These are phyloP conservation scores for Trichosporon faecale DNA, from an alignment of 1,284 basidiomycete species.

Conservation along the genomic window DNA sequence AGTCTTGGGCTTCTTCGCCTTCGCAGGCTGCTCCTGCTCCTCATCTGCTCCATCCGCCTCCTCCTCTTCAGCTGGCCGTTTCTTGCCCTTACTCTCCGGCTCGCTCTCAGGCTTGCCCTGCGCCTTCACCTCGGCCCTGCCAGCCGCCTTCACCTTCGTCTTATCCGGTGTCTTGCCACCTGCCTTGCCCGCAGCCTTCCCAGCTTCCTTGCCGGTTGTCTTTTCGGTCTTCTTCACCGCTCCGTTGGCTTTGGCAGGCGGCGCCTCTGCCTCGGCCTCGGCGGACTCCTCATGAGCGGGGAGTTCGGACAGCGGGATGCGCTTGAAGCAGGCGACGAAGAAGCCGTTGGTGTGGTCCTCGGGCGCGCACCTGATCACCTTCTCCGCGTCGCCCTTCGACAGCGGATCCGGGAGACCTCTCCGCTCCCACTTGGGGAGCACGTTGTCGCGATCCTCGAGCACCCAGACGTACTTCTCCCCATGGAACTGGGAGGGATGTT, in stretches of 20 bases:
- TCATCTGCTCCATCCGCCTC: not conserved
- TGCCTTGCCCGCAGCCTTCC: too few species aligned
- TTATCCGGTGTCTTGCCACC: too few species aligned
- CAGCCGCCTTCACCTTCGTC: constrained; percentile 5
- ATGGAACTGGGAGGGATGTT: not conserved
- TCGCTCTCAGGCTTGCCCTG: constrained; percentile 33
- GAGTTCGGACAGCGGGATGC: constrained; percentile 24
- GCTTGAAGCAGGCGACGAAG: constrained; percentile 83
- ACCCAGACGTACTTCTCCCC: constrained; percentile 54
- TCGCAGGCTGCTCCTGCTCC: not conserved
- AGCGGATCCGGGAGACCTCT: constrained; percentile 69
- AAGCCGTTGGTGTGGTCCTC: constrained; percentile 91
- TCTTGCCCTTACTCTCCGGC: constrained; percentile 17
- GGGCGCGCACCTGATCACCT: constrained; percentile 77
- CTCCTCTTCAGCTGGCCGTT: not conserved
- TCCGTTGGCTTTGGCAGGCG: not conserved
- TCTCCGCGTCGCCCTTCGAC: constrained; percentile 57
- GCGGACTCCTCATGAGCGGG: constrained; percentile 5
- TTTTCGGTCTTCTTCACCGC: too few species aligned
- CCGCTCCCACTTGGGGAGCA: constrained; percentile 74
- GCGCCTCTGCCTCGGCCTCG: not conserved
- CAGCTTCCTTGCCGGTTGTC: too few species aligned
- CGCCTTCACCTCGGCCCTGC: constrained; percentile 24
- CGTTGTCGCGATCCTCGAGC: constrained; percentile 64
- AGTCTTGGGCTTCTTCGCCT: constrained; percentile 26